phyloP scores from a whole-genome alignment of 2,329 filamentous ascomycete species.

The Neurospora sp. region DNA sequence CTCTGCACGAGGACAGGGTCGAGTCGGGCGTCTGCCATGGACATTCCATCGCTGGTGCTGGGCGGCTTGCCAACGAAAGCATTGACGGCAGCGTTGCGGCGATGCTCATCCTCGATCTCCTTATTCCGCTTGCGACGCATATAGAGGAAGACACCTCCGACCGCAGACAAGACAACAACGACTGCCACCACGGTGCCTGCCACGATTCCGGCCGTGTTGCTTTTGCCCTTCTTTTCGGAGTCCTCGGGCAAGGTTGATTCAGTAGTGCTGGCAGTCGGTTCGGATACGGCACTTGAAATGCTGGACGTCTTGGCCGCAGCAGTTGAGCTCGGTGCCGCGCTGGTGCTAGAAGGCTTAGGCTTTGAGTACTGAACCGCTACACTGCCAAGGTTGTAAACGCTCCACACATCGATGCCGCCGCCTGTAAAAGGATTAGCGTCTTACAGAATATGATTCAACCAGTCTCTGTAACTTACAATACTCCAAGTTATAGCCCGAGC shows the following conservation, averaged over 20 bases:
- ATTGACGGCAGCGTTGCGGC: slow-evolving; percentile 69
- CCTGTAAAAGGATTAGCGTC: slow-evolving; percentile 29
- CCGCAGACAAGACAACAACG: slow-evolving; percentile 56
- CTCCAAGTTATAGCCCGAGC: slow-evolving; percentile 51
- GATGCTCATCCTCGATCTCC: slow-evolving; percentile 75
- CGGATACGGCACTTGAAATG: slow-evolving; percentile 9
- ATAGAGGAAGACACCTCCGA: slow-evolving; percentile 63
- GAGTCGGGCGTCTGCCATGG: slow-evolving; percentile 72
- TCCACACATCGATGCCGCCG: slow-evolving; percentile 42
- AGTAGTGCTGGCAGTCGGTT: slow-evolving; percentile 14
- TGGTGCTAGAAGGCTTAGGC: slow-evolving; percentile 4
- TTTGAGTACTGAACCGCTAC: fast-evolving
- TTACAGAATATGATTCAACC: background rate
- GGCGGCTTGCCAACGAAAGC: slow-evolving; percentile 63
- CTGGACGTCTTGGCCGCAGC: slow-evolving; percentile 18
- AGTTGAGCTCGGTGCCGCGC: slow-evolving; percentile 18
- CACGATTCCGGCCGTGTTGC: slow-evolving; percentile 77
- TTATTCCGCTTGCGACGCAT: slow-evolving; percentile 66
- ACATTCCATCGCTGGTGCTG: slow-evolving; percentile 52
- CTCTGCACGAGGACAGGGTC: slow-evolving; percentile 79
- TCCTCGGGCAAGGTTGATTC: background rate
- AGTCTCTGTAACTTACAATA: slow-evolving; percentile 47
- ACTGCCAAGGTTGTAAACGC: slow-evolving; percentile 42
- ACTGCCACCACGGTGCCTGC: slow-evolving; percentile 83
- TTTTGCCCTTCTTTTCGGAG: slow-evolving; percentile 24